A percentile compares a stretch with the other conserved stretches of the same genome.
Evolutionary conservation across 805 yeast genomes (phyloP).

Genomic region (Metschnikowia chrysomelidarum): DNA sequence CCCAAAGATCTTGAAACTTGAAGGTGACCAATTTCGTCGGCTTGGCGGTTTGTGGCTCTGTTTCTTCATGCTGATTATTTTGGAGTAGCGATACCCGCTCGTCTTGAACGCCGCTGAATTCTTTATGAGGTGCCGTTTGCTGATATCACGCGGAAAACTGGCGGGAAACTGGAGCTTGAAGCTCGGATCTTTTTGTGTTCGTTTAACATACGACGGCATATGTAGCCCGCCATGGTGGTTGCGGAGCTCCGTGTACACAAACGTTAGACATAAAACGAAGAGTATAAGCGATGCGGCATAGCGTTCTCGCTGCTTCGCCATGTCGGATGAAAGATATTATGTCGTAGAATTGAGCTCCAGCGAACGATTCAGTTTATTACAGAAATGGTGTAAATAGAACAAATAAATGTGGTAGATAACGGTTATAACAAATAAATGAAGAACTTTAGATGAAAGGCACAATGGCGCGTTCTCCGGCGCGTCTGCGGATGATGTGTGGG

Average conservation of each 20-base stretch:
- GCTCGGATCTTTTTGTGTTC: background rate
- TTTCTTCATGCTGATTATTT: background rate
- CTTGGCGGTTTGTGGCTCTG: background rate
- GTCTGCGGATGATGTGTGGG: too few relatives aligned
- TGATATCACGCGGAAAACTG: constrained; percentile 5
- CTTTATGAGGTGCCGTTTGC: constrained; percentile 5
- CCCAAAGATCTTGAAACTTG: constrained; percentile 7
- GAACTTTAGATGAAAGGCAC: background rate
- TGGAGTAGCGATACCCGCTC: constrained; percentile 6
- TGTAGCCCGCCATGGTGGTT: constrained; percentile 8
- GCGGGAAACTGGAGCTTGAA: constrained; percentile 8
- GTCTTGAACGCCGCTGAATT: constrained; percentile 3
- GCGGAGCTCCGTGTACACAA: constrained; percentile 7
- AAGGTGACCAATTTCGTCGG: background rate
- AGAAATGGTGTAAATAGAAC: too few relatives aligned
- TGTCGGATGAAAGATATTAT: too few relatives aligned
- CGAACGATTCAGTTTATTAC: too few relatives aligned
- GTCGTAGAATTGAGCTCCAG: too few relatives aligned
- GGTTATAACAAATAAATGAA: background rate
- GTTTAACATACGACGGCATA: constrained; percentile 1
- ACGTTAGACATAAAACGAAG: background rate
- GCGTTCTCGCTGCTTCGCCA: constrained; percentile 9
- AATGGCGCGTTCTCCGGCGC: too few relatives aligned
- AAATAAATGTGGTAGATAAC: too few relatives aligned
- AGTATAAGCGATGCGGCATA: background rate